Conservation (phyloP, 1,284 basidiomycete genomes). For the Chalciporus sp. region DNA sequence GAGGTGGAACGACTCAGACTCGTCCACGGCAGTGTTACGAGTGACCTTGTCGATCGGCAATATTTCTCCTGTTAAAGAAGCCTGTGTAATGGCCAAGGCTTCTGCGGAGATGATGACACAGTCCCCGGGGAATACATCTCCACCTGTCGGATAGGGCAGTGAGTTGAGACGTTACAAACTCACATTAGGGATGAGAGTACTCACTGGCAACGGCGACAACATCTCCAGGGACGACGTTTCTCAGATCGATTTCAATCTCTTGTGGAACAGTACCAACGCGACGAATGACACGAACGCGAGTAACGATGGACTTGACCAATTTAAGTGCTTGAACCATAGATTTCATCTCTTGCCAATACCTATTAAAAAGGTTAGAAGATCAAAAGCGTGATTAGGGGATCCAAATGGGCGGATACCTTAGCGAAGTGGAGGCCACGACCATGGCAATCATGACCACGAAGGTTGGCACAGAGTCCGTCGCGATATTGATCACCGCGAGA, state of each 20-base stretch:
- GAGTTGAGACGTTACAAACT: not conserved
- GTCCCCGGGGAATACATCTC: slow-evolving; percentile 35
- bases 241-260: slow-evolving; percentile 32
- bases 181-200: not conserved
- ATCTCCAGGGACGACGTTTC: slow-evolving; percentile 33
- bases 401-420: slow-evolving; percentile 21
- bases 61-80: slow-evolving; percentile 36
- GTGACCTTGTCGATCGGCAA: slow-evolving; percentile 32
- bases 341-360: slow-evolving; percentile 36
- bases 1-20: slow-evolving; percentile 29
- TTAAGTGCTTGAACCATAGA: slow-evolving; percentile 37
- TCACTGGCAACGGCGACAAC: slow-evolving; percentile 31
- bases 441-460: slow-evolving; percentile 36
- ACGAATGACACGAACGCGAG: slow-evolving; percentile 36
- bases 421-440: slow-evolving; percentile 34
- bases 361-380: not conserved
- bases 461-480: slow-evolving; percentile 34
- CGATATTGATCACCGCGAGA: slow-evolving; percentile 33
- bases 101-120: slow-evolving; percentile 34
- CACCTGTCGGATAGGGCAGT: slow-evolving; percentile 16
- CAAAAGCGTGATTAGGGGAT: not conserved
- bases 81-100: slow-evolving; percentile 30
- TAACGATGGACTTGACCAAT: slow-evolving; percentile 34
- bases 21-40: slow-evolving; percentile 16
- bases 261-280: slow-evolving; percentile 17